These are phyloP conservation scores for Sugiyamaella floridensis DNA, from an alignment of 805 yeast genomes.

Conservation along the genomic window DNA sequence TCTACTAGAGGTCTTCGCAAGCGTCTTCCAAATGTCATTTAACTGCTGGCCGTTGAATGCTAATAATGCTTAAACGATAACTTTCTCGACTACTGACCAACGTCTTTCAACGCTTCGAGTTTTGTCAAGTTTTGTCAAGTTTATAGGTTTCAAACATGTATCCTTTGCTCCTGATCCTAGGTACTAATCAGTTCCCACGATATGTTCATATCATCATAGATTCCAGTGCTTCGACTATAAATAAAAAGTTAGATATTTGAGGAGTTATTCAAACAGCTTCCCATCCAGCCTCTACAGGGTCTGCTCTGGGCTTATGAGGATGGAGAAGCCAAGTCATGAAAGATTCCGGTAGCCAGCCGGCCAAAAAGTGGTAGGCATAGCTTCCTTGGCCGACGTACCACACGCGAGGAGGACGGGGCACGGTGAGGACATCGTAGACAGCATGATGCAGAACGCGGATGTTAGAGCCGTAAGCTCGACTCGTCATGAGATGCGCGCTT, in stretches of 20 bases:
- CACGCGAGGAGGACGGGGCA: constrained; percentile 24
- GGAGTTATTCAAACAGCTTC: constrained; percentile 11
- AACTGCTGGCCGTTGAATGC: background rate
- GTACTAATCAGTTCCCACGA: too few relatives aligned
- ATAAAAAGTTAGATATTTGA: background rate
- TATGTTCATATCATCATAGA: background rate
- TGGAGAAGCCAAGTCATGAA: constrained; percentile 34
- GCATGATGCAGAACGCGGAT: constrained; percentile 27
- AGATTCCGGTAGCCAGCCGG: constrained; percentile 27
- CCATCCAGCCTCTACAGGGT: constrained; percentile 17
- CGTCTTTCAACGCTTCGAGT: too few relatives aligned
- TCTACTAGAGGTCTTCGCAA: background rate
- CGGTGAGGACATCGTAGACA: constrained; percentile 27
- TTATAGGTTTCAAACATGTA: too few relatives aligned
- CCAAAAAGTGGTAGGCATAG: constrained; percentile 25
- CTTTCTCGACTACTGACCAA: background rate
- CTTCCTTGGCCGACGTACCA: constrained; percentile 31
- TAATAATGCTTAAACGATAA: background rate
- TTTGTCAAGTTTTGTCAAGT: too few relatives aligned
- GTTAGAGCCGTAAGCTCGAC: constrained; percentile 28
- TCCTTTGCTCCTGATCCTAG: too few relatives aligned
- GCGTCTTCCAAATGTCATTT: background rate
- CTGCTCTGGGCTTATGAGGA: constrained; percentile 7
- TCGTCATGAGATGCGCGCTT: constrained; percentile 26
- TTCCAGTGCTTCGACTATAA: background rate